Conservation (phyloP, 139 green algal species). For the Astrephomene gubernaculifera region DNA sequence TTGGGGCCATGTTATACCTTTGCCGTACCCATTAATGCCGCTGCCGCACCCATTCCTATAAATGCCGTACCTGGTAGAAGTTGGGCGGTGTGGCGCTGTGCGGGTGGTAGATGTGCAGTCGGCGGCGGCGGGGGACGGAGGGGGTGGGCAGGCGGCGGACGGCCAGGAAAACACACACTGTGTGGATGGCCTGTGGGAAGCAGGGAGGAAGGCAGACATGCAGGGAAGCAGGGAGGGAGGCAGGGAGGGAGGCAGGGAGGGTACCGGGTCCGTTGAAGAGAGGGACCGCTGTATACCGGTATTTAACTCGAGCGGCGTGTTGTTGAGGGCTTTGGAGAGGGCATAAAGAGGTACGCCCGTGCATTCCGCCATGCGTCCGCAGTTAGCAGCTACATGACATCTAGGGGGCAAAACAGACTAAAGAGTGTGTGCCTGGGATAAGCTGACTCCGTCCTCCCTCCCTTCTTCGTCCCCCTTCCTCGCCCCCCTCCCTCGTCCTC, state of each 20-base stretch:
- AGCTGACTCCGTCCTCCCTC: no score
- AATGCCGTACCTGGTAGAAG: constrained; percentile 50
- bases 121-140: constrained; percentile 22
- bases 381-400: no score
- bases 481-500: no score
- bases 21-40: not conserved
- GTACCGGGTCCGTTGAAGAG: no score
- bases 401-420: no score
- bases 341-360: no score
- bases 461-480: no score
- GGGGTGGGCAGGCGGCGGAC: constrained; percentile 61
- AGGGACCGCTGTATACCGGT: no score
- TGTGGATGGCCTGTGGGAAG: constrained; percentile 12
- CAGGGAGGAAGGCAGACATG: not conserved
- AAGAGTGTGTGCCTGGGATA: no score
- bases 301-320: no score
- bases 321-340: no score
- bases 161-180: constrained; percentile 50
- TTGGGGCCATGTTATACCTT: not conserved
- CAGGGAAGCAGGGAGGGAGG: not conserved
- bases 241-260: not conserved
- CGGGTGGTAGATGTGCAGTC: constrained; percentile 50
- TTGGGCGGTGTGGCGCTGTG: constrained; percentile 14
- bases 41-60: not conserved
- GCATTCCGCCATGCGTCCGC: no score